Conservation (phyloP, 2,329 filamentous ascomycete genomes). For the Helotiales sp. region DNA sequence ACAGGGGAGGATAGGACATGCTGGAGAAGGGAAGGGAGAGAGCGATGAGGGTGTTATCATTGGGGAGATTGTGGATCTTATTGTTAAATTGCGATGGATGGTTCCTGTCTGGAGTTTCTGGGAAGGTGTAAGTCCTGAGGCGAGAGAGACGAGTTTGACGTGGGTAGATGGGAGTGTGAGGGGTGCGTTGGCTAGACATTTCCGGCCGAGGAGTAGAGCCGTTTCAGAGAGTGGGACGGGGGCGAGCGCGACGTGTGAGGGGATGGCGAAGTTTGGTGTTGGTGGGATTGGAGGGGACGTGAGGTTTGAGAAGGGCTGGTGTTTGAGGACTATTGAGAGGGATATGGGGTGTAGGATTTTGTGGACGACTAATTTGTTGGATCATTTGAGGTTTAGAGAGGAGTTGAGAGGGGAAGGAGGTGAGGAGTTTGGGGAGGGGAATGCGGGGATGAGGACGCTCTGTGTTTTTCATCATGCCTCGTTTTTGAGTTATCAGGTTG, state of each 20-base stretch:
- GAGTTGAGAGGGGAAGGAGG: neutral
- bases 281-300: neutral
- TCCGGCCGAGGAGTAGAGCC: neutral
- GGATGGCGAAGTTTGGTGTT: neutral
- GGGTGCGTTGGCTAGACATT: slow-evolving; percentile 10
- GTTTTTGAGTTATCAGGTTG: slow-evolving; percentile 6
- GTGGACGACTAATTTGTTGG: slow-evolving; percentile 15
- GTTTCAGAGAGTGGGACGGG: neutral
- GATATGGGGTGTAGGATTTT: slow-evolving; percentile 5
- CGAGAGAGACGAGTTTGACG: slow-evolving; percentile 5
- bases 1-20: neutral
- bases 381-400: slow-evolving; percentile 8
- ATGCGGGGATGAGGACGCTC: neutral
- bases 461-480: slow-evolving; percentile 14
- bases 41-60: slow-evolving; percentile 3
- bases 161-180: slow-evolving; percentile 12
- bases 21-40: neutral
- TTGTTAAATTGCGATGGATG: slow-evolving; percentile 12
- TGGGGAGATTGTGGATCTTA: slow-evolving; percentile 11
- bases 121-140: slow-evolving; percentile 6
- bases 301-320: slow-evolving; percentile 8
- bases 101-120: slow-evolving; percentile 14
- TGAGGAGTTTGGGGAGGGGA: neutral
- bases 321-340: slow-evolving; percentile 1
- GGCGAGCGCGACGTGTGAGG: neutral